A percentile compares a stretch with the other conserved stretches of the same genome.
Conservation (phyloP, 2,329 filamentous ascomycete species). For the Alternaria gansuensis region DNA sequence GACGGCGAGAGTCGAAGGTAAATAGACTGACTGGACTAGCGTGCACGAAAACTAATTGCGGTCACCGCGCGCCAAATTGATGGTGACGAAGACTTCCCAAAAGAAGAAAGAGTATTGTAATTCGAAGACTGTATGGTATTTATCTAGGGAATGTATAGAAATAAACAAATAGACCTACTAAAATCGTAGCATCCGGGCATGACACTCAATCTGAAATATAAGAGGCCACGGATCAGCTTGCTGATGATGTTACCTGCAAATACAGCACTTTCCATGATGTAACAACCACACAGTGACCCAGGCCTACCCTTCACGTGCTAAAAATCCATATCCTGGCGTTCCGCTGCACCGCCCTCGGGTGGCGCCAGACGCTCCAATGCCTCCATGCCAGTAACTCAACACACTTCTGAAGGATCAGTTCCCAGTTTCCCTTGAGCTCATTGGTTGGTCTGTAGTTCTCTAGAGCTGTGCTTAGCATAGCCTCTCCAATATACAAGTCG, state of each 20-base stretch:
- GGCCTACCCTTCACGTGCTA: background rate
- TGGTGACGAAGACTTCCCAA: background rate
- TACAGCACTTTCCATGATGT: background rate
- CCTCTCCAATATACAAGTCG: background rate
- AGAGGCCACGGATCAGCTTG: background rate
- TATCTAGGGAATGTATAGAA: background rate
- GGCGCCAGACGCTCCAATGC: slow-evolving; percentile 18
- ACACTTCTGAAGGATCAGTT: slow-evolving; percentile 12
- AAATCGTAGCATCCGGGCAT: background rate
- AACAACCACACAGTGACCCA: background rate
- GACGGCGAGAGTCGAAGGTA: too few relatives aligned
- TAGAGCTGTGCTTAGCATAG: background rate
- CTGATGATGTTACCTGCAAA: background rate
- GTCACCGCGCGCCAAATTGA: background rate
- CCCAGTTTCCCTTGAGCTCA: slow-evolving; percentile 16
- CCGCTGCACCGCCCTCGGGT: slow-evolving; percentile 12
- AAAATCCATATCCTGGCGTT: background rate
- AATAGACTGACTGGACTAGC: too few relatives aligned
- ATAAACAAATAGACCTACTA: background rate
- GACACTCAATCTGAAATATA: background rate
- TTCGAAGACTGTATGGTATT: background rate
- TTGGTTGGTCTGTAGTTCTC: slow-evolving; percentile 6
- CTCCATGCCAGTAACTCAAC: slow-evolving; percentile 23
- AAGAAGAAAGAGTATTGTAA: background rate
- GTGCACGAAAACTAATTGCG: too few relatives aligned